Percentiles rank a stretch among this genome's conserved stretches.
Conservation (phyloP, 2,329 filamentous ascomycete species). For the Exophiala spinifera region DNA sequence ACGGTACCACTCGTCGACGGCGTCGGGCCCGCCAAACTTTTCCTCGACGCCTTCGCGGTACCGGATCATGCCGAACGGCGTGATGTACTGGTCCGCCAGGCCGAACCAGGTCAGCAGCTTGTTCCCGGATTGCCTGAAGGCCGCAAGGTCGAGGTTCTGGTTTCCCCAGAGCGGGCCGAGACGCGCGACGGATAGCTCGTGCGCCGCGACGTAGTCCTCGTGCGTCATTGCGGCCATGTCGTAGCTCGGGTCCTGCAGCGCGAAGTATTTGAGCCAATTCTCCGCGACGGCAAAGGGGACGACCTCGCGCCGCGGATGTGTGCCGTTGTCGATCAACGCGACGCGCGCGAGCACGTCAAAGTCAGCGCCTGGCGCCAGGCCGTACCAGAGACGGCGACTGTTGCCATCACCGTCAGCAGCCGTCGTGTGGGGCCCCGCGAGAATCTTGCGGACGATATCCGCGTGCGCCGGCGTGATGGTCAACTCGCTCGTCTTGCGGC, state of each 20-base stretch:
- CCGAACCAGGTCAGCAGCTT: slow-evolving; percentile 48
- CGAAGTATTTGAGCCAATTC: slow-evolving; percentile 37
- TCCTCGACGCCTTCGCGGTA: slow-evolving; percentile 34
- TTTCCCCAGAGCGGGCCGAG: slow-evolving; percentile 37
- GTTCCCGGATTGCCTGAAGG: slow-evolving; percentile 36
- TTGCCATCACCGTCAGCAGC: too few species aligned
- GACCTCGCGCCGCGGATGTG: neutral
- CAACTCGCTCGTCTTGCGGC: neutral
- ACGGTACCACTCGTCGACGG: slow-evolving; percentile 16
- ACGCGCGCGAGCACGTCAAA: slow-evolving; percentile 4
- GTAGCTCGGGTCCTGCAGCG: slow-evolving; percentile 34
- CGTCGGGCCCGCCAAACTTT: slow-evolving; percentile 6
- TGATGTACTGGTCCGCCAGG: slow-evolving; percentile 40
- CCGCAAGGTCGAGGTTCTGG: slow-evolving; percentile 37
- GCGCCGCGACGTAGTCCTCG: slow-evolving; percentile 29
- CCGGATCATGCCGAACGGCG: slow-evolving; percentile 34
- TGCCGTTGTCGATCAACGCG: neutral
- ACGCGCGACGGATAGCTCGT: slow-evolving; percentile 28
- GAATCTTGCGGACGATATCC: slow-evolving; percentile 9
- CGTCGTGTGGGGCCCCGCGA: slow-evolving; percentile 7
- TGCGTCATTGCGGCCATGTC: slow-evolving; percentile 34
- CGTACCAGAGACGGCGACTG: slow-evolving; percentile 7
- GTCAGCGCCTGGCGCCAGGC: slow-evolving; percentile 5
- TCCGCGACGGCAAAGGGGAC: slow-evolving; percentile 5
- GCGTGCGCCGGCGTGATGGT: slow-evolving; percentile 10